Evolutionary conservation across 352 stramenopile species (phyloP), one percentile per base, ranked within the genome.

Genomic region (Halophytophthora polymorphica): DNA sequence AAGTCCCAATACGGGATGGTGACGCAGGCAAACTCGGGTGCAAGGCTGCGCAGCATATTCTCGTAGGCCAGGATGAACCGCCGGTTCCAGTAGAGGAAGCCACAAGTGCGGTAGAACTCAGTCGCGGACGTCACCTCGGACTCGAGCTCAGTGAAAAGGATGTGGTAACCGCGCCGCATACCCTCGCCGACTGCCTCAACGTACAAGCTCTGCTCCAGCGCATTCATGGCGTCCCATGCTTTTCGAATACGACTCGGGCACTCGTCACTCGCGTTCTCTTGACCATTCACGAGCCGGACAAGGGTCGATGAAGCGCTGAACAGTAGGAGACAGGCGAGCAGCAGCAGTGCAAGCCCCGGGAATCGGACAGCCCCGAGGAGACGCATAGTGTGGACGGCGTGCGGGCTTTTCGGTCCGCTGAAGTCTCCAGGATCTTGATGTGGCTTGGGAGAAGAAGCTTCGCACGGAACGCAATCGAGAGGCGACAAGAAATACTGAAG

Each of bases 1-100:
- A 66, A 77, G 55, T 85, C 73, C 71, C 72, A 85, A 54, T 83
- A 85, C 37, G 73, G 73, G 17, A 85, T 68, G 11, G 71, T 77
- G 21, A 84, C 22, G 45, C 63, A 79, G 13, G 58, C 58, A 33
- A 57, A 81, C 21, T 52, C 50, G 0, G 56, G 42, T 3, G 40
- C 62, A 8, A 83, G 63, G 33, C 64, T 73, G 18, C 73, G 67
- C 1, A 84, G 53, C 73, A 84, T 84, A 25, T 77, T 73, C 47
- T 84, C 73, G 46, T 77, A 82, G 2, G 59, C 73, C 8, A 82
- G 46, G 19, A 82, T 28, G 31, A 76, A 77, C 3, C 65, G 69
- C 11, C 71, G 68, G 39, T 82, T 62, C 73, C 73, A 85, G 52
- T 75, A 79, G 36, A 81, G 14, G 42, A 83, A 71, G 2, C 65